A percentile compares a stretch with the other conserved stretches of the same genome.
Evolutionary conservation across 139 green algal genomes (phyloP).

Genomic region (Chlamydomonas asymmetrica): DNA sequence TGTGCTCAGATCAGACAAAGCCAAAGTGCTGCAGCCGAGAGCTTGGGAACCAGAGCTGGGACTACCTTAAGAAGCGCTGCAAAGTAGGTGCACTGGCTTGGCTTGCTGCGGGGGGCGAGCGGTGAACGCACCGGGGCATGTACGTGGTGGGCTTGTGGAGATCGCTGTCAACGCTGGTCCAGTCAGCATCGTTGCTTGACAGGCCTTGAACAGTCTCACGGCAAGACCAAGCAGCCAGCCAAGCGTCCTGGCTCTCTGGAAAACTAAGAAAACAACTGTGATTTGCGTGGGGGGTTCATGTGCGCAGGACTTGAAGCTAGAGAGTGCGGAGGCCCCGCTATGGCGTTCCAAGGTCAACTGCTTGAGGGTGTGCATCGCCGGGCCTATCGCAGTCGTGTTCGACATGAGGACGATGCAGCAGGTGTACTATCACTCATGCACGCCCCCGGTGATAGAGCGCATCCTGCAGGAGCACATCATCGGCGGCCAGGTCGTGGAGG

Average conservation of each 20-base stretch:
- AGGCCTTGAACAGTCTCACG: neutral
- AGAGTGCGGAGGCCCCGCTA: slow-evolving; percentile 12
- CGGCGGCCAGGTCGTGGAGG: slow-evolving; percentile 27
- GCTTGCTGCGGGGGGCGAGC: neutral
- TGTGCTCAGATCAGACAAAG: slow-evolving; percentile 31
- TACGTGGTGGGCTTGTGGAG: neutral
- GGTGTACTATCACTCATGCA: slow-evolving; percentile 45
- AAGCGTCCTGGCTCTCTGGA: neutral
- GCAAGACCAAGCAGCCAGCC: neutral
- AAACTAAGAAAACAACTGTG: no score
- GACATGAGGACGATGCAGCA: neutral
- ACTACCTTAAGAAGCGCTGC: slow-evolving; percentile 39
- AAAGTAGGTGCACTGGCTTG: slow-evolving; percentile 14
- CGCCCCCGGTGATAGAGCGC: slow-evolving; percentile 24
- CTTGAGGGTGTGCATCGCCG: slow-evolving; percentile 34
- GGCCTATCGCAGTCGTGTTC: slow-evolving; percentile 36
- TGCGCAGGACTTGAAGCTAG: slow-evolving; percentile 23
- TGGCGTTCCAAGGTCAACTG: slow-evolving; percentile 45
- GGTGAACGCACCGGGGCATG: no score
- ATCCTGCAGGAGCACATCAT: slow-evolving; percentile 42
- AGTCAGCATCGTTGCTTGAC: neutral
- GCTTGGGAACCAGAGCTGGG: slow-evolving; percentile 18
- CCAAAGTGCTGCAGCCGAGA: slow-evolving; percentile 39
- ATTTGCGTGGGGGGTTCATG: neutral
- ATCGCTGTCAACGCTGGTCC: neutral